Percentiles rank a stretch among this genome's conserved stretches.
Conservation (phyloP, 2,329 filamentous ascomycete species). For the Neurospora crassa region DNA sequence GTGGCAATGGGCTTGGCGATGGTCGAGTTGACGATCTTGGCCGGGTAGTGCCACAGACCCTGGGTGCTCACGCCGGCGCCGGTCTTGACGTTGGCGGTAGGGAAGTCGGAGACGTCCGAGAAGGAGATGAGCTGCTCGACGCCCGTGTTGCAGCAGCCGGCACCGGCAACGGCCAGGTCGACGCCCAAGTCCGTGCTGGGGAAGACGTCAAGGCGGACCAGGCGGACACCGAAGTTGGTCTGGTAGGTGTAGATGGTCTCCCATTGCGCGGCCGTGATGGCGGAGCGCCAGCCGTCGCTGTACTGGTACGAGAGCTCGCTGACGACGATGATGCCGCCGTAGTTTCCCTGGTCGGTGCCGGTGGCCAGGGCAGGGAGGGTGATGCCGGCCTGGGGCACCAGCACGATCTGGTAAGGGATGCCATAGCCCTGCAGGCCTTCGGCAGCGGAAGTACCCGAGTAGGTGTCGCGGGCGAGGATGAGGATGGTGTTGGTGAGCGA, state of each 20-base stretch:
- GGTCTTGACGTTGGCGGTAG: constrained; percentile 43
- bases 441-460: constrained; percentile 36
- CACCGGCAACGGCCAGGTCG: constrained; percentile 13
- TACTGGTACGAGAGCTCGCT: constrained; percentile 47
- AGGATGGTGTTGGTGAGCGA: constrained; percentile 39
- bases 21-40: constrained; percentile 40
- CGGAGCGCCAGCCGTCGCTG: constrained; percentile 36
- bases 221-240: constrained; percentile 44
- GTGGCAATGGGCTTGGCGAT: constrained; percentile 45
- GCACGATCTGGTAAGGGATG: constrained; percentile 45
- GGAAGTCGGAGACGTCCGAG: constrained; percentile 42
- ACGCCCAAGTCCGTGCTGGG: constrained; percentile 38
- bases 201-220: constrained; percentile 51
- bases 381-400: constrained; percentile 43
- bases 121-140: constrained; percentile 44
- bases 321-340: constrained; percentile 47
- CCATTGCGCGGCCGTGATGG: constrained; percentile 47
- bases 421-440: constrained; percentile 51
- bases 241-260: constrained; percentile 47
- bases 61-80: constrained; percentile 36
- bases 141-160: constrained; percentile 36
- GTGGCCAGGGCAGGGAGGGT: constrained; percentile 42
- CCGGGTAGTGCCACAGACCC: constrained; percentile 50
- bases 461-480: constrained; percentile 43
- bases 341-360: constrained; percentile 40